Percentiles rank a stretch among this genome's conserved stretches.
Evolutionary conservation across 306 rosid genomes (phyloP).

Genomic region (Astragalus membranaceus): DNA sequence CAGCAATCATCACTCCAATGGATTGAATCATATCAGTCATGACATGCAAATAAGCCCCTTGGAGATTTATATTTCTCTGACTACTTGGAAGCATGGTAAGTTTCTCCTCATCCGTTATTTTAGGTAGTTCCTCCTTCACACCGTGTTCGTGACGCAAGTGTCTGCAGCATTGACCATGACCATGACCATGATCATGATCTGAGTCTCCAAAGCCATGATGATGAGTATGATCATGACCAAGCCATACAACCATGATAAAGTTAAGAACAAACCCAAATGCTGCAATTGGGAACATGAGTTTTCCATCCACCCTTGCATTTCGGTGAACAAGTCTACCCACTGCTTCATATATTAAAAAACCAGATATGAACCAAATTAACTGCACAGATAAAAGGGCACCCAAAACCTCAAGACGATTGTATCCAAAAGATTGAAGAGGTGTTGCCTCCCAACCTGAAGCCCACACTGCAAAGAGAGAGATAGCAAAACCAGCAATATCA

Average conservation of each 20-base stretch:
- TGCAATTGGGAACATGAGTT: slow-evolving; percentile 77
- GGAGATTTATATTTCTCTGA: slow-evolving; percentile 53
- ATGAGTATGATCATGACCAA: slow-evolving; percentile 58
- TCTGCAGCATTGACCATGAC: too few species aligned
- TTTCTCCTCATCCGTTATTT: slow-evolving; percentile 39
- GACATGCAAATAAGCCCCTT: slow-evolving; percentile 93
- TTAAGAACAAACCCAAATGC: slow-evolving; percentile 77
- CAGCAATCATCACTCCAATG: slow-evolving; percentile 89
- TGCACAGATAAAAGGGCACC: slow-evolving; percentile 87
- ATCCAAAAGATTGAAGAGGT: slow-evolving; percentile 67
- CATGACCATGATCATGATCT: slow-evolving; percentile 27
- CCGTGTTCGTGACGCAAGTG: too few species aligned
- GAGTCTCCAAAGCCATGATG: background rate
- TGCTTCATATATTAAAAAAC: slow-evolving; percentile 69
- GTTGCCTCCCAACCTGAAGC: slow-evolving; percentile 92
- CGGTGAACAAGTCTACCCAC: slow-evolving; percentile 41
- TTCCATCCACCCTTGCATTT: slow-evolving; percentile 50
- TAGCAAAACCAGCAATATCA: slow-evolving; percentile 67
- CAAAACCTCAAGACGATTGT: slow-evolving; percentile 77
- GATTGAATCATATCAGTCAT: slow-evolving; percentile 89
- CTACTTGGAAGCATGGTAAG: slow-evolving; percentile 33
- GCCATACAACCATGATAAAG: slow-evolving; percentile 74
- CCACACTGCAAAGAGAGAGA: slow-evolving; percentile 78
- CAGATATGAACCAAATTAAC: slow-evolving; percentile 85
- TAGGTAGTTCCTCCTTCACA: slow-evolving; percentile 27